phyloP scores from a whole-genome alignment of 2,329 filamentous ascomycete species.

The Diplodia sapinea region DNA sequence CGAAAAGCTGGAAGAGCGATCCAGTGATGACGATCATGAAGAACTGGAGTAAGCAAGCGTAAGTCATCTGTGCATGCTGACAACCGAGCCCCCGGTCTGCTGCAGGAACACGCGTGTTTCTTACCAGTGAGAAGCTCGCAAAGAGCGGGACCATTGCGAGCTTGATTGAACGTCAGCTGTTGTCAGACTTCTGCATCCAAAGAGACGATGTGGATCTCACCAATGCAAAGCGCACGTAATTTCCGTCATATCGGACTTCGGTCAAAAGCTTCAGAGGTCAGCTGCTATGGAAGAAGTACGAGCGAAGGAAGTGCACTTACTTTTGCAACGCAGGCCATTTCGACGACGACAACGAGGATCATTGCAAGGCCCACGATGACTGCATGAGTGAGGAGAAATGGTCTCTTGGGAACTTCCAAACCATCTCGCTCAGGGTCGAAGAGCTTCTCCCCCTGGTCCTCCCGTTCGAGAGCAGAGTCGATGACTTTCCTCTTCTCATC shows the following conservation, averaged over 20 bases:
- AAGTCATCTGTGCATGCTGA: slow-evolving; percentile 14
- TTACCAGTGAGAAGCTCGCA: slow-evolving; percentile 42
- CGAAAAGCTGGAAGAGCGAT: slow-evolving; percentile 59
- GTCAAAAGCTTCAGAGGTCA: slow-evolving; percentile 36
- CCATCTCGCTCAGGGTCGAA: slow-evolving; percentile 39
- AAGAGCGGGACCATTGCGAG: slow-evolving; percentile 47
- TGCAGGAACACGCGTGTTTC: slow-evolving; percentile 32
- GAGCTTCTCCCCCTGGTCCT: slow-evolving; percentile 38
- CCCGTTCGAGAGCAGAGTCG: slow-evolving; percentile 37
- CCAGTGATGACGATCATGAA: slow-evolving; percentile 57
- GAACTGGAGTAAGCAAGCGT: slow-evolving; percentile 46
- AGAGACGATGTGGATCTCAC: slow-evolving; percentile 34
- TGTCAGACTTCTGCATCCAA: background rate
- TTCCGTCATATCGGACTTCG: slow-evolving; percentile 49
- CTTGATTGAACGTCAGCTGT: slow-evolving; percentile 38
- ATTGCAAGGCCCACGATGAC: slow-evolving; percentile 38
- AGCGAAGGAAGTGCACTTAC: slow-evolving; percentile 31
- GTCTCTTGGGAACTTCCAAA: slow-evolving; percentile 36
- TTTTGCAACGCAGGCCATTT: slow-evolving; percentile 42
- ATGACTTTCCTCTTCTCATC: slow-evolving; percentile 40
- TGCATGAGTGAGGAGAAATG: slow-evolving; percentile 35
- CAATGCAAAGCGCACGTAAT: slow-evolving; percentile 49
- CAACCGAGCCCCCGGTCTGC: slow-evolving; percentile 31
- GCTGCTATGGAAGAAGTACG: background rate
- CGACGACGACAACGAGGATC: slow-evolving; percentile 41